Evolutionary conservation across 495 filamentous ascomycete genomes (phyloP).

Genomic region (Aspergillus ellipticus): DNA sequence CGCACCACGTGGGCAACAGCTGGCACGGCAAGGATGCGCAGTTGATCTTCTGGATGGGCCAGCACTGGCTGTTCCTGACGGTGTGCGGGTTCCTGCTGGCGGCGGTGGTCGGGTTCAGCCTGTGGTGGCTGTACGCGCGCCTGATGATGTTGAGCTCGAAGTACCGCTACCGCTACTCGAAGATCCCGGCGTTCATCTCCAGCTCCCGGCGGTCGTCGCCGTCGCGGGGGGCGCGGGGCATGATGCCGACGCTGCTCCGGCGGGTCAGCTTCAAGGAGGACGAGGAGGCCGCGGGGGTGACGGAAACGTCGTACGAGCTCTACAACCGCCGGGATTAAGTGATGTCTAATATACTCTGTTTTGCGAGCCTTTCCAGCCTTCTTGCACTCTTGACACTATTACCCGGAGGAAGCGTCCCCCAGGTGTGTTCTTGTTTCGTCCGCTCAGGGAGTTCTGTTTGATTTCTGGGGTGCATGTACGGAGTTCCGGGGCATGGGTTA

Average conservation of each 20-base stretch:
- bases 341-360: conserved; percentile 14
- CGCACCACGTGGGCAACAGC: conserved; percentile 66
- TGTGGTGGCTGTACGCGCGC: conserved; percentile 56
- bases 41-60: conserved; percentile 76
- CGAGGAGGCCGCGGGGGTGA: conserved; percentile 33
- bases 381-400: conserved; percentile 18
- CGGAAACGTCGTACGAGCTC: conserved; percentile 43
- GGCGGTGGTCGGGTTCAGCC: conserved; percentile 50
- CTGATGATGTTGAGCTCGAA: conserved; percentile 43
- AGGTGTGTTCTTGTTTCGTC: conserved; percentile 12
- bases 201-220: conserved; percentile 32
- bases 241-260: conserved; percentile 38
- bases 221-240: conserved; percentile 29
- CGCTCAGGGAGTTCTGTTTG: conserved; percentile 1
- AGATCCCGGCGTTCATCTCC: conserved; percentile 28
- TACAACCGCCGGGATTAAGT: conserved; percentile 37
- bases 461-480: conserved; percentile 22
- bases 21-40: conserved; percentile 75
- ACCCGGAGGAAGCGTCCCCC: not conserved
- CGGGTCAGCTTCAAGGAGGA: conserved; percentile 46
- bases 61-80: conserved; percentile 71
- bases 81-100: conserved; percentile 59
- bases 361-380: conserved; percentile 17
- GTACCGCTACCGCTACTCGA: conserved; percentile 43
- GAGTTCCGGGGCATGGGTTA: conserved; percentile 20